Evolutionary conservation across 306 rosid species (phyloP).

Genomic region (Vicia sativa): DNA sequence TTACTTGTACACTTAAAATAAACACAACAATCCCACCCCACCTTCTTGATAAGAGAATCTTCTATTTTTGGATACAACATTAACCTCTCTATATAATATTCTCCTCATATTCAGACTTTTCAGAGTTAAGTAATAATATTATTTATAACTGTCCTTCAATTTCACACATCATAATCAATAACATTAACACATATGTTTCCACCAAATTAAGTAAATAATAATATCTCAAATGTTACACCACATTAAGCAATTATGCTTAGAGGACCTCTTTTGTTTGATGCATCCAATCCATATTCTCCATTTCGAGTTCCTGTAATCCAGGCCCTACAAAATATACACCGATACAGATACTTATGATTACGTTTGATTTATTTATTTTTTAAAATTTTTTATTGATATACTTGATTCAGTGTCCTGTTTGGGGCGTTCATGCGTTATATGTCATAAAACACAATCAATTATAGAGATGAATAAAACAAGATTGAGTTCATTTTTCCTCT

Average conservation of each 20-base stretch:
- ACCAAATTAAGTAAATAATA: neutral
- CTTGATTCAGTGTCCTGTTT: too few species aligned
- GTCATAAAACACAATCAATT: neutral
- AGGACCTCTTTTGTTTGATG: constrained; percentile 85
- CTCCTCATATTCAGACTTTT: constrained; percentile 35
- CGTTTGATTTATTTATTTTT: too few species aligned
- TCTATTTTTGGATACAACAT: constrained; percentile 12
- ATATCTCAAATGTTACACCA: constrained; percentile 26
- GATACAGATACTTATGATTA: too few species aligned
- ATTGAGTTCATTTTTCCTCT: constrained; percentile 16
- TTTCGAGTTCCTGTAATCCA: constrained; percentile 66
- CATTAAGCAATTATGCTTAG: constrained; percentile 84
- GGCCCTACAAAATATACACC: constrained; percentile 51
- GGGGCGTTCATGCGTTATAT: too few species aligned
- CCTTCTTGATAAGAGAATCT: constrained; percentile 13
- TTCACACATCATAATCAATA: constrained; percentile 17
- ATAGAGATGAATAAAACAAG: neutral
- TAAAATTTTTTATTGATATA: too few species aligned
- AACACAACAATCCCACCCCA: constrained; percentile 40
- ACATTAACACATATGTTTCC: constrained; percentile 8
- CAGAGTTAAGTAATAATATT: constrained; percentile 5
- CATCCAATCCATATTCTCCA: constrained; percentile 71
- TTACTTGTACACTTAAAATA: constrained; percentile 34
- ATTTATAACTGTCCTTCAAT: constrained; percentile 33
- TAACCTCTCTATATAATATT: constrained; percentile 15